Evolutionary conservation across 768 basidiomycete genomes (phyloP).

Genomic region (Tricholomella constricta): DNA sequence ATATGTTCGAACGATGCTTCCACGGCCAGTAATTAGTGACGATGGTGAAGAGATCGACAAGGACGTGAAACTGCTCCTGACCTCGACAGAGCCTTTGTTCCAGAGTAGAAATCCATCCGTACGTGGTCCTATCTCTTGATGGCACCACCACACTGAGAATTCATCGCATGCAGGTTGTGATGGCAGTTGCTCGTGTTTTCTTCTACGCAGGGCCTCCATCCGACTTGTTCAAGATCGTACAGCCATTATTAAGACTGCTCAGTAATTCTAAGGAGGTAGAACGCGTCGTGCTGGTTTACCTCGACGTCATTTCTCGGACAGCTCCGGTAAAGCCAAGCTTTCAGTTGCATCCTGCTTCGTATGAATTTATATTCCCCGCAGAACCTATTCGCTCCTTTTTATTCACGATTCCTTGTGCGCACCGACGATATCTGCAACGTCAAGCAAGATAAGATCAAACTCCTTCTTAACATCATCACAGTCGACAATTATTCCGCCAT

Average conservation of each 20-base stretch:
- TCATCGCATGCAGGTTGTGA: constrained; percentile 59
- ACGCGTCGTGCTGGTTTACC: constrained; percentile 71
- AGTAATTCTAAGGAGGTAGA: constrained; percentile 71
- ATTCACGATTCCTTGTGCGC: constrained; percentile 69
- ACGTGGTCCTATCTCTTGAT: constrained; percentile 25
- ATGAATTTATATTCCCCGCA: constrained; percentile 25
- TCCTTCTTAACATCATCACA: constrained; percentile 68
- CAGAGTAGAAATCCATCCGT: constrained; percentile 90
- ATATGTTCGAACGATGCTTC: constrained; percentile 85
- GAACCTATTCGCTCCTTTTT: constrained; percentile 65
- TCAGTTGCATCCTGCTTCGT: not conserved
- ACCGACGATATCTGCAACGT: constrained; percentile 64
- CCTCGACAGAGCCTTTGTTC: constrained; percentile 73
- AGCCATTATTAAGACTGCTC: constrained; percentile 76
- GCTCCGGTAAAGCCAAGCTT: constrained; percentile 55
- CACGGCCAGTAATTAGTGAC: constrained; percentile 48
- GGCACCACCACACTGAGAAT: not conserved
- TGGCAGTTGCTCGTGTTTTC: constrained; percentile 72
- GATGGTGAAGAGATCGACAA: constrained; percentile 64
- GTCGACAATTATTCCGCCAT: constrained; percentile 69
- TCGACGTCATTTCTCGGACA: constrained; percentile 63
- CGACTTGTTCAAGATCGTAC: constrained; percentile 55
- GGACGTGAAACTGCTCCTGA: constrained; percentile 76
- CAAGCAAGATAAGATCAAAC: constrained; percentile 74
- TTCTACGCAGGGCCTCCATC: constrained; percentile 72